Conservation (phyloP, 257 asterid species). For the Salvia miltiorrhiza region DNA sequence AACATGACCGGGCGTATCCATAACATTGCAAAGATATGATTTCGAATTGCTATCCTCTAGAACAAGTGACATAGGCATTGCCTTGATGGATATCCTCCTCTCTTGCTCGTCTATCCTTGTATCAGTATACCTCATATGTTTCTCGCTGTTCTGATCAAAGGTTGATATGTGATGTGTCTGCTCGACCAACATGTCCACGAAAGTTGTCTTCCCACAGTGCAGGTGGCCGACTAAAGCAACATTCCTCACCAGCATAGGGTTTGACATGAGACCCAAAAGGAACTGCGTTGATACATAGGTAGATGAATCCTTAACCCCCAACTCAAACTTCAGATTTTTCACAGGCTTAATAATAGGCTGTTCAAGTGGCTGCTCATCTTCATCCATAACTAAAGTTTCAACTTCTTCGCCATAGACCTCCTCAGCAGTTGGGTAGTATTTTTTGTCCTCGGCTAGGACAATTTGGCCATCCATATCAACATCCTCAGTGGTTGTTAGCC, state of each 20-base stretch:
- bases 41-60: conserved; percentile 91
- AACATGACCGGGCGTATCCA: conserved; percentile 98
- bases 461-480: conserved; percentile 93
- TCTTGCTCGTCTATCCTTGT: conserved; percentile 98
- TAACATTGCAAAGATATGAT: conserved; percentile 83
- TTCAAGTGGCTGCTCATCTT: conserved; percentile 91
- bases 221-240: conserved; percentile 92
- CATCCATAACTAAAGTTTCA: conserved; percentile 94
- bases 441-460: conserved; percentile 90
- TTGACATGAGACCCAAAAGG: conserved; percentile 92
- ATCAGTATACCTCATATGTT: conserved; percentile 93
- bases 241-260: conserved; percentile 74
- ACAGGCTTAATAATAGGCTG: conserved; percentile 83
- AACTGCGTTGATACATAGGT: conserved; percentile 90
- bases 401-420: conserved; percentile 98
- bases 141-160: conserved; percentile 88
- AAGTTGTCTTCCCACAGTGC: conserved; percentile 84
- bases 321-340: conserved; percentile 84
- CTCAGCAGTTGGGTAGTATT: conserved; percentile 95
- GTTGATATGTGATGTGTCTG: conserved; percentile 96
- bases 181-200: conserved; percentile 95
- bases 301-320: conserved; percentile 88
- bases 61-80: conserved; percentile 87
- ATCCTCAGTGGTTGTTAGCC: conserved; percentile 69
- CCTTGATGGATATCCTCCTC: conserved; percentile 85